Conservation (phyloP, 1,139 yeast genomes). For the Lizanozyma gosingica region DNA sequence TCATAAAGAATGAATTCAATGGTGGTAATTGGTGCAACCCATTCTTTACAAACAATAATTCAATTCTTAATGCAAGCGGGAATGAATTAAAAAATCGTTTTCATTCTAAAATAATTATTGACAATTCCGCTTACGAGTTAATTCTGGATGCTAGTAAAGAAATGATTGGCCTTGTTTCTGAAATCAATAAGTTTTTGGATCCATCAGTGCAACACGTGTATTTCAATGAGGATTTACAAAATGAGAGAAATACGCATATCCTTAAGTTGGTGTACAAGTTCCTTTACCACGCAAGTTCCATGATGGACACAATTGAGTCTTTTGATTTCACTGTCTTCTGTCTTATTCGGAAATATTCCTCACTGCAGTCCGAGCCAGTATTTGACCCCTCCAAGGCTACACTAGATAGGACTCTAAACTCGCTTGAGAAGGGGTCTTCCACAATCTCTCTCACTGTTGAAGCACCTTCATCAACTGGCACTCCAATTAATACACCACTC, state of each 20-base stretch:
- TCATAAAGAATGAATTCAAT: conserved; percentile 51
- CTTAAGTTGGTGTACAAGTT: conserved; percentile 45
- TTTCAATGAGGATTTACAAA: conserved; percentile 26
- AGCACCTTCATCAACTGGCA: not conserved
- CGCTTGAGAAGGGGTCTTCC: too few relatives aligned
- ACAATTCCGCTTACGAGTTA: conserved; percentile 35
- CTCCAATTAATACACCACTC: not conserved
- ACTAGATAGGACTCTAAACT: too few relatives aligned
- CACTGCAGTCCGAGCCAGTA: not conserved
- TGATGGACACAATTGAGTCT: conserved; percentile 48
- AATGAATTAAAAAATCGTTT: conserved; percentile 35
- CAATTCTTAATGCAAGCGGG: conserved; percentile 35
- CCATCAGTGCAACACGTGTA: conserved; percentile 24
- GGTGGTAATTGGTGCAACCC: conserved; percentile 75
- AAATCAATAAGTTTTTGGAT: conserved; percentile 31
- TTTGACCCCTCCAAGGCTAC: too few relatives aligned
- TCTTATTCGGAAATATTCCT: conserved; percentile 20
- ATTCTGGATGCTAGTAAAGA: conserved; percentile 29
- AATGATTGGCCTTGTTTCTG: conserved; percentile 28
- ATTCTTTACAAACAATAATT: conserved; percentile 30
- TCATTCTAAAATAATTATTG: conserved; percentile 42
- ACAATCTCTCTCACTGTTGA: not conserved
- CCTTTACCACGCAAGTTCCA: conserved; percentile 39
- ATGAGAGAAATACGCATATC: conserved; percentile 45
- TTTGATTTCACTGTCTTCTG: conserved; percentile 56